Evolutionary conservation across 2,329 filamentous ascomycete species (phyloP).

Genomic region (Alternaria arborescens): DNA sequence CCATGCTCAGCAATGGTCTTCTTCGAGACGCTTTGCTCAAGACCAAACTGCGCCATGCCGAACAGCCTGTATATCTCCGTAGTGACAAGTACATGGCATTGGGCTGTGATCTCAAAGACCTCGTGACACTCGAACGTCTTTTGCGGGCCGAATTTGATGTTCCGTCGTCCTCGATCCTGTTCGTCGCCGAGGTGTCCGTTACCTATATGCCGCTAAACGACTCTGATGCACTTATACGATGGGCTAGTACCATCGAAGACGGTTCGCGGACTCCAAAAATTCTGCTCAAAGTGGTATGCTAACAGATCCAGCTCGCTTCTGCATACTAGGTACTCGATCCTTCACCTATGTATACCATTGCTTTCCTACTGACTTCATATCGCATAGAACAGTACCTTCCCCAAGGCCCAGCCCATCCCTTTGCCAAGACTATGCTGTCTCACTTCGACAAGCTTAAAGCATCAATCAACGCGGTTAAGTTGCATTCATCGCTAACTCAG

Average conservation of each 20-base stretch:
- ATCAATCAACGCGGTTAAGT: constrained; percentile 75
- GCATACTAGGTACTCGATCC: constrained; percentile 63
- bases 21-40: constrained; percentile 50
- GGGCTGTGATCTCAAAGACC: constrained; percentile 80
- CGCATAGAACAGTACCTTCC: constrained; percentile 78
- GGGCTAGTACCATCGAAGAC: constrained; percentile 75
- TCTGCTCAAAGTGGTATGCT: constrained; percentile 8
- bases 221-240: constrained; percentile 77
- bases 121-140: constrained; percentile 66
- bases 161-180: constrained; percentile 71
- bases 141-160: constrained; percentile 68
- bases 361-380: constrained; percentile 9
- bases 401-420: constrained; percentile 78
- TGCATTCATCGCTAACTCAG: constrained; percentile 71
- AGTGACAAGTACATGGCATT: constrained; percentile 79
- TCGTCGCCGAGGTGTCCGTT: constrained; percentile 88
- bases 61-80: constrained; percentile 39
- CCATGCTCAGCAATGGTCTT: constrained; percentile 66
- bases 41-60: constrained; percentile 37
- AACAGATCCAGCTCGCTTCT: constrained; percentile 72
- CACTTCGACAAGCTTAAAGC: constrained; percentile 85
- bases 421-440: constrained; percentile 83
- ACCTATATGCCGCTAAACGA: constrained; percentile 84
- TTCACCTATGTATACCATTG: background rate
- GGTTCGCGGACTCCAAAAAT: constrained; percentile 58